Base-by-base conservation (phyloP, 2,329 filamentous ascomycete species). In the Zopfia rhizophila region DNA sequence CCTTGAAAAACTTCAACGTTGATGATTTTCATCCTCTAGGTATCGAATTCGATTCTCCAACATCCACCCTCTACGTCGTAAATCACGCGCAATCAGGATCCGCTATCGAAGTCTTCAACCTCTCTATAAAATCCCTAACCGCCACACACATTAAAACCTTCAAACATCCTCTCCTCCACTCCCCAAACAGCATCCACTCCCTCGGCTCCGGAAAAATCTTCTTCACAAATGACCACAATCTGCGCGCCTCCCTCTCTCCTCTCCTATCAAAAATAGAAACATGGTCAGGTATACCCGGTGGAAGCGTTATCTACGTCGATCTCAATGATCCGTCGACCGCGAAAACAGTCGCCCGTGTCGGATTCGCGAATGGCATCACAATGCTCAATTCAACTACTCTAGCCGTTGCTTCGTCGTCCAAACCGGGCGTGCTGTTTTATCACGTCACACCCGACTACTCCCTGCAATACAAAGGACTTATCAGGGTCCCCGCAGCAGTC, bases 151-250 rank as follows among this genome's bases (percentile, higher is more conserved):
- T 68, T 2, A 37, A 51, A 3, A 71, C 65, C 1, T 47, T 75
- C 28, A 52, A 50, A 5, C 66, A 76, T 32, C 53, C 59, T 0
- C 45, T 67, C 2, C 38, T 73, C 8, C 58, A 68, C 22, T 53
- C 68, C 0, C 75, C 75, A 2, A 78, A 77, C 51, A 63, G 68
- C 3, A 61, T 77, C n/a, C 53, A 66, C 10, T 56, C 63, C 1
- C 45, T 76, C 10, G 65, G 62, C 6, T 33, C 52, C 4, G 56
- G 58, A 4, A 65, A 68, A 22, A 39, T 76, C 2, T 64, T 70
- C 38, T 55, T 76, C 11, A 75, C 73, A 12, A 77, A 77, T 43
- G 74, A 78, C 54, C 75, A 77, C 53, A 66, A 61, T 51, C 63
- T 75, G 38, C 58, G 55, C 10, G 53, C 66, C 1, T 51, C 60